Base-by-base conservation (phyloP, 805 yeast genomes). In the Kodamaea leandrae region DNA sequence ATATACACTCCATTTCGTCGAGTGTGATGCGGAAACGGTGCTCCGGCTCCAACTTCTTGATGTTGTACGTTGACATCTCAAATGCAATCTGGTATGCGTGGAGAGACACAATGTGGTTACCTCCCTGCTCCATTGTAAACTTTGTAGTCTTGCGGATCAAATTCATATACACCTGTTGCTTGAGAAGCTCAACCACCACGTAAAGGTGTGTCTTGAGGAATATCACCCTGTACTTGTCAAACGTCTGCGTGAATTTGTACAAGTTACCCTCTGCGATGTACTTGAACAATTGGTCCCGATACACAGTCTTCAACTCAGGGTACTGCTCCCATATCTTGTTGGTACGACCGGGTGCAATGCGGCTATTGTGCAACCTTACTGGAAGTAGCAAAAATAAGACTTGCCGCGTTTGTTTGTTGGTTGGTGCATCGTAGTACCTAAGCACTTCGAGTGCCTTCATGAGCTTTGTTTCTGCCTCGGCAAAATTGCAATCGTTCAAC, bases 381-480 rank as follows among this genome's bases (percentile, higher is more conserved):
- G 96, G 96, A 13, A 86, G 63, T 38, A 86, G 62, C 36, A 83
- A 65, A 21, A 78, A 46, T 42, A 86, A 57, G 6, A 89, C 80
- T 45, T 63, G 66, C 49, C 73, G 74, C 12, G 52, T 45, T 47
- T 69, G 72, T 14, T 49, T 60, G 18, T 49, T 44, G 29, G 48
- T 49, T 1, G 51, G 43, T 10, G 18, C 38, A 12, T 43, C 43
- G 39, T 56, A 53, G 47, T 55, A 60, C 7, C 58, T 36, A 25
- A 66, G 48, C 21, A 66, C 50, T 8, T 49, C 48, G 45, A 77
- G 60, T 0, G 93, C 89, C 30, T 63, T 54, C 9, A 68, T 60
- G 34, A 87, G 68, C 51, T 77, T 74, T 10, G 58, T 59, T 42
- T 74, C 75, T 3, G 83, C 82, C 10, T 62, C 61, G 2, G 44